These are phyloP conservation scores for Aspergillus sp. DNA, from an alignment of 2,329 filamentous ascomycete species.

Conservation along the genomic window DNA sequence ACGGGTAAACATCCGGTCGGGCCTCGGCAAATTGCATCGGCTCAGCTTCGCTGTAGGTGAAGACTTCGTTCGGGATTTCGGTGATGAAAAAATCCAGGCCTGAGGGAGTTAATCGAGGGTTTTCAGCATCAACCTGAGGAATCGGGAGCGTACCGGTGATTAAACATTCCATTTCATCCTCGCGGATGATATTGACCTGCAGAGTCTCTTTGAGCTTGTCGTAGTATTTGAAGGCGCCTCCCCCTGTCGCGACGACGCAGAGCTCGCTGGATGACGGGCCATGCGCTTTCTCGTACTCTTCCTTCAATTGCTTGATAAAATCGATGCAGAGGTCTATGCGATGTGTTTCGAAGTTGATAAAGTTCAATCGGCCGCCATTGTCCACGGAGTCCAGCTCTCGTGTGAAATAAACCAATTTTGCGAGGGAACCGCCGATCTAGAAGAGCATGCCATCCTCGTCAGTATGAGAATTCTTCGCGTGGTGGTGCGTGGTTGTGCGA, in stretches of 20 bases:
- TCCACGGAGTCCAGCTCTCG: conserved; percentile 77
- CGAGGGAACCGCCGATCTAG: conserved; percentile 93
- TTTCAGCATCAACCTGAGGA: background rate
- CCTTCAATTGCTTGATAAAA: conserved; percentile 82
- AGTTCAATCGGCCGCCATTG: conserved; percentile 87
- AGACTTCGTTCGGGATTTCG: conserved; percentile 94
- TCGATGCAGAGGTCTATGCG: conserved; percentile 89
- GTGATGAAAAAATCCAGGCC: conserved; percentile 98
- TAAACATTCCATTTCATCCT: conserved; percentile 98
- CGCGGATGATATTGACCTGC: conserved; percentile 81
- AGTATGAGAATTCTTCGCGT: conserved; percentile 1
- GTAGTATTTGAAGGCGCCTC: conserved; percentile 95
- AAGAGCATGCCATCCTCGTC: conserved; percentile 5
- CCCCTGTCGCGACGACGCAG: conserved; percentile 92
- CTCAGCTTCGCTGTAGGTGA: conserved; percentile 88
- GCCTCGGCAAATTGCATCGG: conserved; percentile 87
- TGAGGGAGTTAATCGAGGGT: conserved; percentile 33
- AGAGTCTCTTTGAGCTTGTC: conserved; percentile 81
- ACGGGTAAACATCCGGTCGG: conserved; percentile 83
- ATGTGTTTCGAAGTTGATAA: conserved; percentile 94
- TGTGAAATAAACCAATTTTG: conserved; percentile 96
- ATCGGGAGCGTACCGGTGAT: conserved; percentile 69
- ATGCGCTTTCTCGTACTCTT: conserved; percentile 75
- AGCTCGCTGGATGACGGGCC: conserved; percentile 68
- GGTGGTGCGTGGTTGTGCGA: conserved; percentile 6